phyloP scores from a whole-genome alignment of 2,329 filamentous ascomycete species.

The Phyllosticta ampelicida region DNA sequence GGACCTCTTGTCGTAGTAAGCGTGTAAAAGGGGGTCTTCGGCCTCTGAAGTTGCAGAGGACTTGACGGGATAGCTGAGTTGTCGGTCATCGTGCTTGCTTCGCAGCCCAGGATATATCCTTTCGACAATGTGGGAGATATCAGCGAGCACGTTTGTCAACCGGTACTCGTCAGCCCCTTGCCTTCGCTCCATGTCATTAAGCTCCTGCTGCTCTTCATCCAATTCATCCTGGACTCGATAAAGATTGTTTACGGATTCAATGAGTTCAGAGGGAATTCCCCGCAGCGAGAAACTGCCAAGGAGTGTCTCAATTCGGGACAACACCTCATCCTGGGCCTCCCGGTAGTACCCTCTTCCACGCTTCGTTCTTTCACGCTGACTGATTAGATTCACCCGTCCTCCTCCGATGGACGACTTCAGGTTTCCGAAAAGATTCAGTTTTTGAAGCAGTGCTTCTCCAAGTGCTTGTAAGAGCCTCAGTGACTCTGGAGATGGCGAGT shows the following conservation, averaged over 20 bases:
- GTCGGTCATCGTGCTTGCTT: background rate
- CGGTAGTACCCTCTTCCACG: background rate
- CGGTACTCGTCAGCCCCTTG: background rate
- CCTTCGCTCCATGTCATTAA: background rate
- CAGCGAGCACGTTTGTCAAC: background rate
- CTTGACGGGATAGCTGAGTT: background rate
- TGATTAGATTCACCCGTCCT: background rate
- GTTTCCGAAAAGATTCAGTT: background rate
- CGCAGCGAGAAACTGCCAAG: background rate
- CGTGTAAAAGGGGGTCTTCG: background rate
- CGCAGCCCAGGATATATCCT: background rate
- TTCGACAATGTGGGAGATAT: background rate
- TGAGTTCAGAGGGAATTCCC: background rate
- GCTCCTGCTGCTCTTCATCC: background rate
- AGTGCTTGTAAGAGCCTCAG: background rate
- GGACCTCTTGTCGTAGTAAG: slow-evolving; percentile 4
- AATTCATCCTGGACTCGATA: background rate
- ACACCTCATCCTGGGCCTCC: background rate
- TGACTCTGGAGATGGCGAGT: background rate
- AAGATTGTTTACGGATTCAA: background rate
- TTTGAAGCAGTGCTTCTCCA: background rate
- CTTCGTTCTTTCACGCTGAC: background rate
- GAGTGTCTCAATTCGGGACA: background rate
- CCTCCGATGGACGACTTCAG: background rate
- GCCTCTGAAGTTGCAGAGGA: background rate